These are phyloP conservation scores for Rhizodiscina lignyota DNA, from an alignment of 495 filamentous ascomycete genomes.

Conservation along the genomic window DNA sequence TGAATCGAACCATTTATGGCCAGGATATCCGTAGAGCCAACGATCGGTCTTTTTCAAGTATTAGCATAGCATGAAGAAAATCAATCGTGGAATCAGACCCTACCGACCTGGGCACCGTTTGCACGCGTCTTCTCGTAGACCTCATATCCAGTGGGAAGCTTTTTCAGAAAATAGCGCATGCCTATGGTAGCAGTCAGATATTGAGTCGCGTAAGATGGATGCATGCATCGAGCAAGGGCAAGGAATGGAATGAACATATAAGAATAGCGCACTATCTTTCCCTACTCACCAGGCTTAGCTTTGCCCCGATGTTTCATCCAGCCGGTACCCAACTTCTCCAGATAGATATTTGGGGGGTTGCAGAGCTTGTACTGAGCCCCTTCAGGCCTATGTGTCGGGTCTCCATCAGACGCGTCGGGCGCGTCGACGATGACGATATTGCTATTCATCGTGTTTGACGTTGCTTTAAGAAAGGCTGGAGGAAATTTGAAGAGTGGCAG, in stretches of 20 bases:
- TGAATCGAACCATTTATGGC: slow-evolving; percentile 32
- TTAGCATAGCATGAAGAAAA: slow-evolving; percentile 11
- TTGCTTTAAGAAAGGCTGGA: too few relatives aligned
- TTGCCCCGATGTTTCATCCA: slow-evolving; percentile 15
- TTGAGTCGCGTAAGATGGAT: too few relatives aligned
- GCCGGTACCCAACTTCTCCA: slow-evolving; percentile 14
- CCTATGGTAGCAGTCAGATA: too few relatives aligned
- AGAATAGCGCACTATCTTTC: too few relatives aligned
- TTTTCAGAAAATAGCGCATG: too few relatives aligned
- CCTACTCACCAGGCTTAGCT: not conserved
- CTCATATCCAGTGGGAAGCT: too few relatives aligned
- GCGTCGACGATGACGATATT: slow-evolving; percentile 13
- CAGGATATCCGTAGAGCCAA: slow-evolving; percentile 39
- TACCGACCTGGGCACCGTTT: too few relatives aligned
- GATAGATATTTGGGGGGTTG: slow-evolving; percentile 15
- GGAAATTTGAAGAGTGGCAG: too few relatives aligned
- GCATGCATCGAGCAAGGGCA: slow-evolving; percentile 39
- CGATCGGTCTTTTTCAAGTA: slow-evolving; percentile 29
- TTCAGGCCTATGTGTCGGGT: slow-evolving; percentile 17
- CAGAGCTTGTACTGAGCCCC: slow-evolving; percentile 2
- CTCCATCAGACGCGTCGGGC: slow-evolving; percentile 17
- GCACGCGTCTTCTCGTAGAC: too few relatives aligned
- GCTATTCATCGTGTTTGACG: slow-evolving; percentile 5
- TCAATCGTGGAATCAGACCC: not conserved
- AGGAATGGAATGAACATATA: slow-evolving; percentile 30